Conservation (phyloP, 106 monocot genomes). For the Platanthera guangdongensis region DNA sequence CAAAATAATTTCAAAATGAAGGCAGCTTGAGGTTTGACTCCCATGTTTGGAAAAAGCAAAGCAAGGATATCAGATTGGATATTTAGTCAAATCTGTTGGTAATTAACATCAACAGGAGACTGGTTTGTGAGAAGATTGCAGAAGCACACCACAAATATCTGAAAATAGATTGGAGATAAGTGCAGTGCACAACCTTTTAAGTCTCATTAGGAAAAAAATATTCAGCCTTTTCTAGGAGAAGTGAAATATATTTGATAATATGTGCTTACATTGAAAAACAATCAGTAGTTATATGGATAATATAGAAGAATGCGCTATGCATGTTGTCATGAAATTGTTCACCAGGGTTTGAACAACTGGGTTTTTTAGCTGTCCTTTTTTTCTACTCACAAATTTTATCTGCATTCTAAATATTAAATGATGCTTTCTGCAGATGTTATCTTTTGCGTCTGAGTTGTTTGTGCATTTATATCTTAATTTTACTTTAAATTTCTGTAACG, state of each 20-base stretch:
- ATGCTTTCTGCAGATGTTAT: neutral
- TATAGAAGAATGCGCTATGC: neutral
- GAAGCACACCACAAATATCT: neutral
- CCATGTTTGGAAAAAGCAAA: neutral
- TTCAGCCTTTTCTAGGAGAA: neutral
- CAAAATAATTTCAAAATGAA: too few species aligned
- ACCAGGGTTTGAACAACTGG: neutral
- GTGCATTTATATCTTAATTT: neutral
- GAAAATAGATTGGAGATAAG: neutral
- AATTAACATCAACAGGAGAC: neutral
- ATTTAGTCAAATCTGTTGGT: neutral
- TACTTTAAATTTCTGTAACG: neutral
- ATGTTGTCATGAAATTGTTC: neutral
- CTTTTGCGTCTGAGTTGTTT: neutral
- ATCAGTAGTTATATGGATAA: neutral
- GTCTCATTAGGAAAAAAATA: neutral
- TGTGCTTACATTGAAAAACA: constrained; percentile 2
- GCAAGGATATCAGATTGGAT: neutral
- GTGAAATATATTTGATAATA: neutral
- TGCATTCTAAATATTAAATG: neutral
- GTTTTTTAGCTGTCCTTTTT: neutral
- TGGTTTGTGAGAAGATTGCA: neutral
- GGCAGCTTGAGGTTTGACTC: too few species aligned
- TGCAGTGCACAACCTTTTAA: neutral
- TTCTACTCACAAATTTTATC: neutral